A percentile compares a stretch with the other conserved stretches of the same genome.
Evolutionary conservation across 2,329 filamentous ascomycete genomes (phyloP).

Genomic region (Alternaria panax): DNA sequence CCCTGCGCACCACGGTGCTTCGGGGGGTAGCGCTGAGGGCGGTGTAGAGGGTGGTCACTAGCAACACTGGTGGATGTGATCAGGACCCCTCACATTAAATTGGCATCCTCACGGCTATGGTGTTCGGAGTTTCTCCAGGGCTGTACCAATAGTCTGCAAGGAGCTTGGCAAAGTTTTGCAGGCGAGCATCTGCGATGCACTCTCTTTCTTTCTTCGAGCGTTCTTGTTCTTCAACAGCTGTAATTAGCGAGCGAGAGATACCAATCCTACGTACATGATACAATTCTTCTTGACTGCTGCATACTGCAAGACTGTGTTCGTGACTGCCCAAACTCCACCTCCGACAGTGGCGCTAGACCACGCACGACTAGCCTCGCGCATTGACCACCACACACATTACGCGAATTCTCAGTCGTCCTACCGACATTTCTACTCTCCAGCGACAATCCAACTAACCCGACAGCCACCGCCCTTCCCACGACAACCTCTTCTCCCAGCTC

Average conservation of each 20-base stretch:
- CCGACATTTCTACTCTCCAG: constrained; percentile 19
- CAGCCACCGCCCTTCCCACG: constrained; percentile 36
- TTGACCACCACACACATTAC: constrained; percentile 28
- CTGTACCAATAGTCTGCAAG: not conserved
- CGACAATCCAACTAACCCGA: constrained; percentile 41
- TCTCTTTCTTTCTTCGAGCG: constrained; percentile 7
- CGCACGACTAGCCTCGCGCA: constrained; percentile 3
- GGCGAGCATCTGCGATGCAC: constrained; percentile 17
- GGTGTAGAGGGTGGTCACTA: constrained; percentile 10
- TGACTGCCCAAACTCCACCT: not conserved
- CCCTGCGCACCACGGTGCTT: constrained; percentile 43
- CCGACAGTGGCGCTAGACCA: not conserved
- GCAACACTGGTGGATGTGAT: not conserved
- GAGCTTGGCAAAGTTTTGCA: not conserved
- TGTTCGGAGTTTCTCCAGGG: not conserved
- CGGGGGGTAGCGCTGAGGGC: not conserved
- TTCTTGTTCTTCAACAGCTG: not conserved
- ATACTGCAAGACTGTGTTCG: not conserved
- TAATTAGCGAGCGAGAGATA: constrained; percentile 28
- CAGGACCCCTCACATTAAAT: not conserved
- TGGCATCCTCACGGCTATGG: not conserved
- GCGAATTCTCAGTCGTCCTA: constrained; percentile 22
- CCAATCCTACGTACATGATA: not conserved
- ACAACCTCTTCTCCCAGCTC: constrained; percentile 28
- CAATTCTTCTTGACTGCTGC: not conserved